Evolutionary conservation across 495 filamentous ascomycete species (phyloP).

Genomic region (Lophium mytilinum): DNA sequence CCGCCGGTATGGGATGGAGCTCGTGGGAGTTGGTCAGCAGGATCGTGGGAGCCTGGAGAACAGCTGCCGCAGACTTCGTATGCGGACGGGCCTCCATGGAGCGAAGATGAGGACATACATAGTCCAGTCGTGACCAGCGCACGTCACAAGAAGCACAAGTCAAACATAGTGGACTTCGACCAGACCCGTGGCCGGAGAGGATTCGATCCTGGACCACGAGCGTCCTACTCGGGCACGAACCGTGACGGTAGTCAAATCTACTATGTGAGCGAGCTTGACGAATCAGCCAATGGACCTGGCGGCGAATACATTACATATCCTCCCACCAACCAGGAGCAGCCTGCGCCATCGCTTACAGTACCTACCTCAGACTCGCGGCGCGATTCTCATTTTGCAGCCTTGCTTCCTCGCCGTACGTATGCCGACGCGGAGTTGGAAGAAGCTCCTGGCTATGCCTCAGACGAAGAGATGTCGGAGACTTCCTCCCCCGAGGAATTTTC

Average conservation of each 20-base stretch:
- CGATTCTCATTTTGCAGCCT: constrained; percentile 41
- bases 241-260: constrained; percentile 71
- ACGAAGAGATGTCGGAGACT: constrained; percentile 24
- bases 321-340: constrained; percentile 24
- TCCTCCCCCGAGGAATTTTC: constrained; percentile 40
- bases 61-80: constrained; percentile 81
- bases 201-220: constrained; percentile 40
- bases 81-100: constrained; percentile 89
- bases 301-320: constrained; percentile 79
- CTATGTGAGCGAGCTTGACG: constrained; percentile 61
- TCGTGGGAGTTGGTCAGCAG: constrained; percentile 45
- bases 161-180: constrained; percentile 45
- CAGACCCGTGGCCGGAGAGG: constrained; percentile 38
- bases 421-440: constrained; percentile 33
- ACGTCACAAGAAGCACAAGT: constrained; percentile 78
- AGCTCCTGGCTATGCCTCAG: constrained; percentile 32
- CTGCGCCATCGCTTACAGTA: constrained; percentile 48
- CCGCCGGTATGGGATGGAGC: constrained; percentile 51
- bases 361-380: constrained; percentile 30
- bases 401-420: constrained; percentile 49
- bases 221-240: constrained; percentile 58
- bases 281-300: constrained; percentile 60
- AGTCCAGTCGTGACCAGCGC: constrained; percentile 73
- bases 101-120: constrained; percentile 91
- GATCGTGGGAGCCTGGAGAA: constrained; percentile 42